phyloP scores from a whole-genome alignment of 2,329 filamentous ascomycete species.

The Xylaria digitata region DNA sequence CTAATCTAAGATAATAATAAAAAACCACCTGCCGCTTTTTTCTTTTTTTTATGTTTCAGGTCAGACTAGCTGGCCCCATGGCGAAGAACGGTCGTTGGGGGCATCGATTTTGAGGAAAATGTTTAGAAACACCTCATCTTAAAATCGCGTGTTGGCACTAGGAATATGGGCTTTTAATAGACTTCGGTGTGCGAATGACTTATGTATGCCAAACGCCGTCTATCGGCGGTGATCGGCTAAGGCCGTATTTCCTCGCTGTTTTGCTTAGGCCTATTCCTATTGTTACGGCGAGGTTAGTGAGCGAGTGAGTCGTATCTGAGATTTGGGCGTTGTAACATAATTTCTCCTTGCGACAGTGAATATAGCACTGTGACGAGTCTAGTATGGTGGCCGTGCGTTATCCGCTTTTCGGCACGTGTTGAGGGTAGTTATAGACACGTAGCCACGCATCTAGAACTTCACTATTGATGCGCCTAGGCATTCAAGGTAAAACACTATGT shows the following conservation, averaged over 20 bases:
- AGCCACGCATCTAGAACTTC: neutral
- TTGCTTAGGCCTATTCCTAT: neutral
- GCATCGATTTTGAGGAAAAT: neutral
- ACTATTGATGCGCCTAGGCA: neutral
- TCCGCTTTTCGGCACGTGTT: neutral
- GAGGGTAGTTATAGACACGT: neutral
- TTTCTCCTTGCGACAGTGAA: neutral
- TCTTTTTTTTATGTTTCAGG: neutral
- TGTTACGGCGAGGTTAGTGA: neutral
- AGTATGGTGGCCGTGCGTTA: neutral
- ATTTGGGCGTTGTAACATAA: neutral
- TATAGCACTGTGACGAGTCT: neutral
- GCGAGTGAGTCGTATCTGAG: neutral
- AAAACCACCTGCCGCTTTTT: neutral
- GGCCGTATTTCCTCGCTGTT: neutral
- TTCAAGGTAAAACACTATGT: neutral
- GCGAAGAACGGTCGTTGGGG: neutral
- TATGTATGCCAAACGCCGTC: neutral
- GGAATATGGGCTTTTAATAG: neutral
- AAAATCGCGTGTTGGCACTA: neutral
- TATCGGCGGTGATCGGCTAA: neutral
- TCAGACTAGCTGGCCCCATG: neutral
- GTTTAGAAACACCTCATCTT: neutral
- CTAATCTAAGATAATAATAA: too few species aligned
- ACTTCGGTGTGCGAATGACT: neutral